Evolutionary conservation across 805 yeast genomes (phyloP).

Genomic region (Middelhovenomyces tepae): DNA sequence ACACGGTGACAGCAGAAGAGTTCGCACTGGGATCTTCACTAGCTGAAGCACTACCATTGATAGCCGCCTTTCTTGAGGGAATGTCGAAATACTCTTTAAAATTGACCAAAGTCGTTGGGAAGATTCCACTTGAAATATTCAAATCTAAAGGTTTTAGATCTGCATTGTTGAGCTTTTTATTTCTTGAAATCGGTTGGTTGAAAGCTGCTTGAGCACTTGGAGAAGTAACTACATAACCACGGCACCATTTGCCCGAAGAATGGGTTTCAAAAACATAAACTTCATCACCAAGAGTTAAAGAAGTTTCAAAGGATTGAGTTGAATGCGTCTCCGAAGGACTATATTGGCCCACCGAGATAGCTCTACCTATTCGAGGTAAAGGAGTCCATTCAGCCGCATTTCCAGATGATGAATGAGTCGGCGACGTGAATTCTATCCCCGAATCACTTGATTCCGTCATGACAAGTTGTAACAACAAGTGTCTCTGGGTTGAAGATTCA

Average conservation of each 20-base stretch:
- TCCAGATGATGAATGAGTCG: too few relatives aligned
- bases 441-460: too few relatives aligned
- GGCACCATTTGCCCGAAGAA: conserved; percentile 53
- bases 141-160: conserved; percentile 18
- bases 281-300: conserved; percentile 52
- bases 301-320: conserved; percentile 16
- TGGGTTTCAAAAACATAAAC: conserved; percentile 62
- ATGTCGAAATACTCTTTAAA: conserved; percentile 19
- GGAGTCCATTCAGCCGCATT: conserved; percentile 37
- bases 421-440: too few relatives aligned
- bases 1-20: too few relatives aligned
- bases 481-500: too few relatives aligned
- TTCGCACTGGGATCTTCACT: neutral
- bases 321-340: neutral
- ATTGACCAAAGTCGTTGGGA: conserved; percentile 20
- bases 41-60: neutral
- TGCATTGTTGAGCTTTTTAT: conserved; percentile 25
- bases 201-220: conserved; percentile 33
- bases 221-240: conserved; percentile 63
- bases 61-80: neutral
- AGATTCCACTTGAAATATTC: conserved; percentile 17
- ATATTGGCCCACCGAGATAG: conserved; percentile 25
- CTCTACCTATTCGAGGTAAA: conserved; percentile 29
- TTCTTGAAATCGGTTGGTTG: conserved; percentile 23
- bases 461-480: too few relatives aligned